A percentile compares a stretch with the other conserved stretches of the same genome.
Conservation (phyloP, 164 flowering plant species). For the Pachysandra terminalis region DNA sequence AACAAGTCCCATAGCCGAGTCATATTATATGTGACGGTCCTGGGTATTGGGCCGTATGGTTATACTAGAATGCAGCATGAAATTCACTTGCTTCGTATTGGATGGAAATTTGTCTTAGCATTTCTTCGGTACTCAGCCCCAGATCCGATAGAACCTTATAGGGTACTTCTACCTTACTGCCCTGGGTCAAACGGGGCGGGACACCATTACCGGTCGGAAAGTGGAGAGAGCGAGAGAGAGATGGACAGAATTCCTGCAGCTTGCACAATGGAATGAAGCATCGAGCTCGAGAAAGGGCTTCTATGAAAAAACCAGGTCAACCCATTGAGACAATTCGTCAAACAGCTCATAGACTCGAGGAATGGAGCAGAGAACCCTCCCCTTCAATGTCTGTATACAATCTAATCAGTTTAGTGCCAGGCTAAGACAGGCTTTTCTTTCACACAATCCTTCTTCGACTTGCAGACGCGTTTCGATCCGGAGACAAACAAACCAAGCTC, state of each 20-base stretch:
- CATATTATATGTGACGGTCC: no score
- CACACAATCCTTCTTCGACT: constrained; percentile 76
- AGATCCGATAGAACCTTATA: no score
- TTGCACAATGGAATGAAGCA: constrained; percentile 82
- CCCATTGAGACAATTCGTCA: constrained; percentile 45
- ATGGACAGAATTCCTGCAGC: constrained; percentile 76
- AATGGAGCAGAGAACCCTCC: constrained; percentile 53
- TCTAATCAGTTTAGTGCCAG: constrained; percentile 69
- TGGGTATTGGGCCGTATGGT: no score
- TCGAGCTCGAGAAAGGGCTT: constrained; percentile 80
- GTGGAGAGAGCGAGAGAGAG: constrained; percentile 6
- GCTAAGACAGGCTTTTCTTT: constrained; percentile 82
- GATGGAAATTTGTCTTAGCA: no score
- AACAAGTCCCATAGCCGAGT: no score
- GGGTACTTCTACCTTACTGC: no score
- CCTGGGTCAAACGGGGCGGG: no score
- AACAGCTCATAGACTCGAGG: constrained; percentile 53
- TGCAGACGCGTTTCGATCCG: constrained; percentile 66
- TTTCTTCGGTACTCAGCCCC: no score
- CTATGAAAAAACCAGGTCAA: constrained; percentile 56
- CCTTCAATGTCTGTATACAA: constrained; percentile 31
- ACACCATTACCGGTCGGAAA: no score
- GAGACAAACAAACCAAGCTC: constrained; percentile 43
- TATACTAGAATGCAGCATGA: no score
- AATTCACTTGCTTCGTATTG: no score